Conservation (phyloP, 225 moss, liverwort and hornwort genomes). For the Straminergon stramineum region DNA sequence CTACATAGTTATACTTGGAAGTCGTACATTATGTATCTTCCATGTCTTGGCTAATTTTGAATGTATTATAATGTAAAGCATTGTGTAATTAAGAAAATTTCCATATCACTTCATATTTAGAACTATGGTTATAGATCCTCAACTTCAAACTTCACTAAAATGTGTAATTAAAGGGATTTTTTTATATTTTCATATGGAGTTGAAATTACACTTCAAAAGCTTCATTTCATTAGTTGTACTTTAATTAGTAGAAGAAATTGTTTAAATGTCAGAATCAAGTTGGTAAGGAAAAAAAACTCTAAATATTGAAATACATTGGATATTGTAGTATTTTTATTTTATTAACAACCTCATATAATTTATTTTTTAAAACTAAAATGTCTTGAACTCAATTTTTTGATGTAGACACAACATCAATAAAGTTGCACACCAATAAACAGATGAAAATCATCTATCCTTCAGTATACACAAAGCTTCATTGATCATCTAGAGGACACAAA, state of each 20-base stretch:
- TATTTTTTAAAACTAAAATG: neutral
- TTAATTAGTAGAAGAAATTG: accelerated
- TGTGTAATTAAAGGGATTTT: neutral
- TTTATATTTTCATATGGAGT: neutral
- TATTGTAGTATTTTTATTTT: no score
- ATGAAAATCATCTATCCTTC: neutral
- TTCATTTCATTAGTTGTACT: neutral
- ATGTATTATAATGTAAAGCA: no score
- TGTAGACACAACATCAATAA: neutral
- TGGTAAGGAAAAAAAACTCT: neutral
- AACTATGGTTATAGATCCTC: neutral
- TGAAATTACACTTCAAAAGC: neutral
- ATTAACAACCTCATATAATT: neutral
- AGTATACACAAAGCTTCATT: neutral
- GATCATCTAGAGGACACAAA: no score
- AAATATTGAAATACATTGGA: neutral
- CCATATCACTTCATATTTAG: neutral
- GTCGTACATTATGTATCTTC: neutral
- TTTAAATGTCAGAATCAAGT: neutral
- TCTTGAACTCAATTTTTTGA: no score
- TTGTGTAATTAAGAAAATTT: neutral
- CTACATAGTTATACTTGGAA: accelerated
- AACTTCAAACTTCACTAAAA: neutral
- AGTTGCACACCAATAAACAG: neutral
- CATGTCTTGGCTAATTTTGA: neutral